Conservation (phyloP, 768 basidiomycete genomes). For the Rhizopogon rudus region DNA sequence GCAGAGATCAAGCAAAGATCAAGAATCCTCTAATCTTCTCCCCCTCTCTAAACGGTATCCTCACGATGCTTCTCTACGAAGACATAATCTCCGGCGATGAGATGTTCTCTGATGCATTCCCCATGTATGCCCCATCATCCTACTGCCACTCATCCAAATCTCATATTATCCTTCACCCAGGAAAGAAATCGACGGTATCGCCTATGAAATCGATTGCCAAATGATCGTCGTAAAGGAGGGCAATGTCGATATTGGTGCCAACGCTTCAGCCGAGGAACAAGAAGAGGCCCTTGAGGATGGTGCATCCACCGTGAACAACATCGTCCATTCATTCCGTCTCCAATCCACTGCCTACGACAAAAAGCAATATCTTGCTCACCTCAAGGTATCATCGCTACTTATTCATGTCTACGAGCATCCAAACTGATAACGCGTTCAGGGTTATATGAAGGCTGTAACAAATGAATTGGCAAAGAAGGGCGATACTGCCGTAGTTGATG, state of each 20-base stretch:
- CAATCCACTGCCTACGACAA: constrained; percentile 82
- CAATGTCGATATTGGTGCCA: constrained; percentile 91
- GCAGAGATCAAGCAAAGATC: constrained; percentile 16
- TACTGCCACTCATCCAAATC: background rate
- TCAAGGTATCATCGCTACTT: constrained; percentile 54
- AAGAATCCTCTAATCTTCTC: constrained; percentile 3
- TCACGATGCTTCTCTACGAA: constrained; percentile 66
- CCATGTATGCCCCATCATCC: constrained; percentile 47
- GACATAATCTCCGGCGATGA: constrained; percentile 81
- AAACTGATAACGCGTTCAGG: constrained; percentile 34
- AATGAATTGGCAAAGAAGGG: constrained; percentile 41
- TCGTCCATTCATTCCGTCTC: constrained; percentile 90
- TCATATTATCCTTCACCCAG: constrained; percentile 34
- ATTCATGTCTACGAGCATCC: background rate
- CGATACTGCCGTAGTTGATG: constrained; percentile 56
- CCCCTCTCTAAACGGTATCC: constrained; percentile 1
- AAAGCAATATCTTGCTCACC: constrained; percentile 73
- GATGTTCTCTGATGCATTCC: constrained; percentile 94
- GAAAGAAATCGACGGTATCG: constrained; percentile 72
- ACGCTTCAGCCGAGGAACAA: constrained; percentile 86
- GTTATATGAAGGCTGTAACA: constrained; percentile 94
- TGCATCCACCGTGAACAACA: constrained; percentile 76
- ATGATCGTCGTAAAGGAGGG: constrained; percentile 67
- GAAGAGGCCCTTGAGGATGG: constrained; percentile 82
- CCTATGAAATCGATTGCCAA: constrained; percentile 83